Base-by-base conservation (phyloP, 805 yeast species). In the Lipomyces mesembrius region DNA sequence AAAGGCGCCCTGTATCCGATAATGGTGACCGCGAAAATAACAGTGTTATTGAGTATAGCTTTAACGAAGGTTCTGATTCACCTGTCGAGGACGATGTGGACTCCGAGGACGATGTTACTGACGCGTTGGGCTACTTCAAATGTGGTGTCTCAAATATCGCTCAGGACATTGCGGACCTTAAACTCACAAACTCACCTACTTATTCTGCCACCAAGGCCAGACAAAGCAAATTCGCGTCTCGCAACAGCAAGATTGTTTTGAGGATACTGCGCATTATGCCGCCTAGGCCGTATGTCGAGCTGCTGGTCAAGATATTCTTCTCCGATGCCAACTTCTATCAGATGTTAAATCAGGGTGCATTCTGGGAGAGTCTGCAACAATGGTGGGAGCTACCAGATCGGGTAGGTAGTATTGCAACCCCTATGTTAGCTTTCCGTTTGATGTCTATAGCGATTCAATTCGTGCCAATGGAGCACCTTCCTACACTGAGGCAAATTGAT, bases 381-480 rank as follows among this genome's bases (percentile, higher is more conserved):
- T 68, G 71, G 71, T 63, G 70, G 65, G 34, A 43, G n/a, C 34
- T 59, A 3, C 60, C 61, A 9, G 60, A 59, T 27, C 52, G 64
- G 27, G 53, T 39, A 25, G 62, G 56, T 6, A 56, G 60, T 37
- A 54, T 68, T 39, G 56, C 29, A 14, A 51, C 57, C 22, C 58
- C 67, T 14, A 56, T 67, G 35, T n/a, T 61, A 35, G 46, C 62
- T 11, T 66, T 68, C 56, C 63, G 71, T 9, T 25, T 68, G 32
- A 68, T 68, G 71, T 68, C 71, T 14, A 62, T 68, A 34, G 67
- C 71, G n/a, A 27, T 63, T 56, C 67, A 59, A 58, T 66, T 68
- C 27, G 70, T 66, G 3, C 71, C 71, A 29, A 51, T 56, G 53
- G 70, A 68, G 63, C 64, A 68, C 25, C 49, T 68, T 32, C 62